phyloP scores from a whole-genome alignment of 2,329 filamentous ascomycete genomes.

The Tothia fuscella region DNA sequence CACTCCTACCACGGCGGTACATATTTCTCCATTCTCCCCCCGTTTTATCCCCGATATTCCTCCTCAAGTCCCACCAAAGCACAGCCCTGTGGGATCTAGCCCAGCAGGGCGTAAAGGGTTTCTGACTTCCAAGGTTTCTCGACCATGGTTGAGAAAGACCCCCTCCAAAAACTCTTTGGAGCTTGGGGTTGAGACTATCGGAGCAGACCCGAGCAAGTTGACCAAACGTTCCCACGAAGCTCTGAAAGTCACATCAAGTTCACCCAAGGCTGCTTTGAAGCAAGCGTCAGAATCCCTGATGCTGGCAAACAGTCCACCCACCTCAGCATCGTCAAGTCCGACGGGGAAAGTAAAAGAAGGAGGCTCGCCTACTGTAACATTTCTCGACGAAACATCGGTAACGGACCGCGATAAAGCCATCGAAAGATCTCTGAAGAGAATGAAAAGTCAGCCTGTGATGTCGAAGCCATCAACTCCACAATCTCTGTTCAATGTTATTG shows the following conservation, averaged over 20 bases:
- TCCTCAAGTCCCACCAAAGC: conserved; percentile 8
- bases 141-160: not conserved
- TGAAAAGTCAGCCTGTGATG: not conserved
- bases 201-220: too few relatives aligned
- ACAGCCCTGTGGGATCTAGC: not conserved
- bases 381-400: not conserved
- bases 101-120: not conserved
- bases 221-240: too few relatives aligned
- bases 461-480: not conserved
- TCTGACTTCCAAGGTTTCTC: not conserved
- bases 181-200: too few relatives aligned
- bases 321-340: not conserved
- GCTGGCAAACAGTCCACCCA: not conserved
- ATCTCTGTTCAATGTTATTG: not conserved
- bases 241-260: too few relatives aligned
- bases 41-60: not conserved
- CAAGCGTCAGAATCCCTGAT: too few relatives aligned
- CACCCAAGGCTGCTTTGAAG: too few relatives aligned
- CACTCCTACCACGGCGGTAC: conserved; percentile 8
- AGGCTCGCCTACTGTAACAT: not conserved
- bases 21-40: conserved; percentile 5
- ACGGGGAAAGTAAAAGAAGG: not conserved
- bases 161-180: too few relatives aligned
- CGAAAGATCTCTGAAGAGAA: conserved; percentile 1
- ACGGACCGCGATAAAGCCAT: not conserved